A percentile compares a stretch with the other conserved stretches of the same genome.
These are phyloP conservation scores for Saccharomycopsis phalli DNA, from an alignment of 1,139 yeast species.

Conservation along the genomic window DNA sequence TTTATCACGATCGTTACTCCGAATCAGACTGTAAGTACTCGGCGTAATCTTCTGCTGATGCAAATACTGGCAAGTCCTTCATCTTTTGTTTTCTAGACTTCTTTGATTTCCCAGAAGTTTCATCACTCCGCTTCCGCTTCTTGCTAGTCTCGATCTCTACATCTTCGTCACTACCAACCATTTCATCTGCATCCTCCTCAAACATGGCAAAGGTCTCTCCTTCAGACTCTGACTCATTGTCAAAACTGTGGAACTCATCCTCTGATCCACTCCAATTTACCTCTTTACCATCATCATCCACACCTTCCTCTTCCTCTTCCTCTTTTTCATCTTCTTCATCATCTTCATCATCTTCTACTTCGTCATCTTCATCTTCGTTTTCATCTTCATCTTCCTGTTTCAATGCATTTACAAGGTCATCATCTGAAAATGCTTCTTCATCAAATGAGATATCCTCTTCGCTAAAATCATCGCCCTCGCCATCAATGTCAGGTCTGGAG, in stretches of 20 bases:
- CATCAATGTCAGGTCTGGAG: slow-evolving; percentile 68
- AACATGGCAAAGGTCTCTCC: slow-evolving; percentile 20
- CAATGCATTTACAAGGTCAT: slow-evolving; percentile 29
- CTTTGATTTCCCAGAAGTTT: slow-evolving; percentile 24
- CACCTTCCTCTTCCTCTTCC: slow-evolving; percentile 21
- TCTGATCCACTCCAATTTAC: slow-evolving; percentile 22
- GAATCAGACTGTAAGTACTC: slow-evolving; percentile 43
- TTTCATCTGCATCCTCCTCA: slow-evolving; percentile 15
- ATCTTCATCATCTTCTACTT: slow-evolving; percentile 23
- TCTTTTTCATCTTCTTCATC: slow-evolving; percentile 22
- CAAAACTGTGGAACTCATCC: slow-evolving; percentile 23
- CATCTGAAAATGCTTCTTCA: slow-evolving; percentile 32
- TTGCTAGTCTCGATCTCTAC: slow-evolving; percentile 5
- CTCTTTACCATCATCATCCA: slow-evolving; percentile 21
- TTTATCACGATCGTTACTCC: slow-evolving; percentile 3
- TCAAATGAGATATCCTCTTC: slow-evolving; percentile 46
- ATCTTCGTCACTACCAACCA: slow-evolving; percentile 16
- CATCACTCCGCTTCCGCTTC: slow-evolving; percentile 23
- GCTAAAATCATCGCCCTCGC: slow-evolving; percentile 36
- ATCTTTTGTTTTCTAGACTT: slow-evolving; percentile 51
- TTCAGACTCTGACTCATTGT: slow-evolving; percentile 25
- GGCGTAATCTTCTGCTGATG: slow-evolving; percentile 85
- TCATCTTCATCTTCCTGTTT: slow-evolving; percentile 25
- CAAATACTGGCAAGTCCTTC: slow-evolving; percentile 73
- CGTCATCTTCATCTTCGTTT: slow-evolving; percentile 26